A percentile compares a stretch with the other conserved stretches of the same genome.
Evolutionary conservation across 169 alveolate species (phyloP).

Genomic region (Haemoproteus tartakovskyi): DNA sequence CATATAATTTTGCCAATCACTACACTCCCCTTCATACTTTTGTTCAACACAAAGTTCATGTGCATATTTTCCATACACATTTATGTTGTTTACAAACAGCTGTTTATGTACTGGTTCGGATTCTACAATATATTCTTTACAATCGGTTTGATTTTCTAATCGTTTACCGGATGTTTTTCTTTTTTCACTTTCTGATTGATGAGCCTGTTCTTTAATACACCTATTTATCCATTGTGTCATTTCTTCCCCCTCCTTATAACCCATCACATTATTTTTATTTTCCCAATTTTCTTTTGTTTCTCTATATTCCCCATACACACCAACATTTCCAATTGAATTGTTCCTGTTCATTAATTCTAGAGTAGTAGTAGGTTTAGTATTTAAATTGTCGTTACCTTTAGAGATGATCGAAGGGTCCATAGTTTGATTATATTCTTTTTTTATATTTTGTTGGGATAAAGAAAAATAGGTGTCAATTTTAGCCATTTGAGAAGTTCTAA

Average conservation of each 20-base stretch:
- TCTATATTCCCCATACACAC: too few species aligned
- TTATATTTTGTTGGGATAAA: too few species aligned
- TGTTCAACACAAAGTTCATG: conserved; percentile 18
- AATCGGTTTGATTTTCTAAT: too few species aligned
- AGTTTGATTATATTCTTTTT: too few species aligned
- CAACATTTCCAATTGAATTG: too few species aligned
- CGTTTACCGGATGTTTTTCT: neutral
- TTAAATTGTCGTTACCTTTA: too few species aligned
- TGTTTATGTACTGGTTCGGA: conserved; percentile 10
- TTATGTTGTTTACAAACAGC: conserved; percentile 25
- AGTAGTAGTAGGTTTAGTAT: too few species aligned
- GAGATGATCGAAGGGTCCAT: too few species aligned
- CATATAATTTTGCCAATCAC: conserved; percentile 36
- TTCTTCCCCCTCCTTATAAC: neutral
- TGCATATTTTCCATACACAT: conserved; percentile 40
- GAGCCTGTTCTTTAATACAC: neutral
- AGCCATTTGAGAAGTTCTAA: too few species aligned
- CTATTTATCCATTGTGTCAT: neutral
- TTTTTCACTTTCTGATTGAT: neutral
- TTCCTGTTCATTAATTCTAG: too few species aligned
- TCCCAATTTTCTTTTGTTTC: neutral
- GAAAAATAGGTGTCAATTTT: too few species aligned
- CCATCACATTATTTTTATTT: neutral
- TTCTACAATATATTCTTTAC: too few species aligned
- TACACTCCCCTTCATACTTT: conserved; percentile 32